Evolutionary conservation across 208 protist genomes (phyloP), one percentile per base, ranked within the genome.

Genomic region (Leishmania lainsoni): DNA sequence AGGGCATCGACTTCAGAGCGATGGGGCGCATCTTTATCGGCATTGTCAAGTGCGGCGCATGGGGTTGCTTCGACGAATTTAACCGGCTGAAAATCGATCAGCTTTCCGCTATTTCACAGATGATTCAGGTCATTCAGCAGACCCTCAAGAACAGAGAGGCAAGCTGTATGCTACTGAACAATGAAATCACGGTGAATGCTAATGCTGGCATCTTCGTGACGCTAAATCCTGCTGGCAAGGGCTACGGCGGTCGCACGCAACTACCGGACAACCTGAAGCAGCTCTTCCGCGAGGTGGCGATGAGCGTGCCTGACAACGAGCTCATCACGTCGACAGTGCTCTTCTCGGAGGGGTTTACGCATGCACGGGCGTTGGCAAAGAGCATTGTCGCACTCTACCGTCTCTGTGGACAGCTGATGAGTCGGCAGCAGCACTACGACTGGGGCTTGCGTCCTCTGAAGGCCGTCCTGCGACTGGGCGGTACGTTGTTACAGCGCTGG

Each of bases 261-360:
- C 93, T 99, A 52, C 99, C 98, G 20, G 99, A 99, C 86, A 99
- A 99, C 91, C 87, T 99, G 20, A 99, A 99, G 86, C 98, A 98
- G 80, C 91, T 99, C 39, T 99, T 99, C 89, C 93, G 99, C 82
- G 96, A 98, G 85, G 98, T 99, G 29, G 96, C 98, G 48, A 99
- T 99, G 98, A 99, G 98, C 88, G 96, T 98, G 48, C 99, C 99
- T 20, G 98, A 99, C 89, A 93, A 95, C 77, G 91, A 97, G 85
- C 94, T 99, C 26, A 99, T 99, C 86, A 99, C 99, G 59, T 91
- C 89, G 20, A 97, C 96, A 1, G 97, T 98, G 93, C 89, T 99
- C 49, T 88, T 96, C 54, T 96, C 96, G 32, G 92, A 97, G 69
- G 97, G 97, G 35, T 98, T 98, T 87, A 94, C 89, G 39, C 90